Conservation (phyloP, 176 grass and related monocot species). For the Eremochloa ophiuroides region DNA sequence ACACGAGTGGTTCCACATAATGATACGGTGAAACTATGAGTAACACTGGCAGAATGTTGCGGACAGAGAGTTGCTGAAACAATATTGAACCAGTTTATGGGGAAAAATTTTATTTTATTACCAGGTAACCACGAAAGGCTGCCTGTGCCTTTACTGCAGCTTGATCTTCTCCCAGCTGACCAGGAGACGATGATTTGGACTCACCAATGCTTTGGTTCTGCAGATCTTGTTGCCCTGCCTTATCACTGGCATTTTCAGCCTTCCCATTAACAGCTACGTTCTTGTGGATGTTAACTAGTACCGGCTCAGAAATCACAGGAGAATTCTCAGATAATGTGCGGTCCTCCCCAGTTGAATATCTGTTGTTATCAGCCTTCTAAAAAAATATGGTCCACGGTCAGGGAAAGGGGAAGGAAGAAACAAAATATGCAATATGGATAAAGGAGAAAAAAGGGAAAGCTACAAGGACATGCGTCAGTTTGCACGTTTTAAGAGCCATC, state of each 20-base stretch:
- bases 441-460: not conserved
- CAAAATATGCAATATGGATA: not conserved
- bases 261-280: constrained; percentile 34
- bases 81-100: not conserved
- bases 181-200: constrained; percentile 28
- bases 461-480: not conserved
- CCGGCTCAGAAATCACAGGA: constrained; percentile 74
- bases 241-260: constrained; percentile 31
- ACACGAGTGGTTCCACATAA: not conserved
- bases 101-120: constrained; percentile 8
- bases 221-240: constrained; percentile 20
- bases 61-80: not conserved
- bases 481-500: not conserved
- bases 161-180: constrained; percentile 53
- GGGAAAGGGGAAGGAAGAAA: not conserved
- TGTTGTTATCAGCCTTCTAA: constrained; percentile 56
- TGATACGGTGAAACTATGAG: not conserved
- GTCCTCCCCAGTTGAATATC: constrained; percentile 37
- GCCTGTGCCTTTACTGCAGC: constrained; percentile 88
- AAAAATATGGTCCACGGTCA: not conserved
- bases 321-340: constrained; percentile 45
- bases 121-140: constrained; percentile 95
- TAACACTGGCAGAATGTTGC: constrained; percentile 12
- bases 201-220: constrained; percentile 30
- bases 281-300: constrained; percentile 48